Evolutionary conservation across 768 basidiomycete species (phyloP).

Genomic region (Hypholoma sublateritium): DNA sequence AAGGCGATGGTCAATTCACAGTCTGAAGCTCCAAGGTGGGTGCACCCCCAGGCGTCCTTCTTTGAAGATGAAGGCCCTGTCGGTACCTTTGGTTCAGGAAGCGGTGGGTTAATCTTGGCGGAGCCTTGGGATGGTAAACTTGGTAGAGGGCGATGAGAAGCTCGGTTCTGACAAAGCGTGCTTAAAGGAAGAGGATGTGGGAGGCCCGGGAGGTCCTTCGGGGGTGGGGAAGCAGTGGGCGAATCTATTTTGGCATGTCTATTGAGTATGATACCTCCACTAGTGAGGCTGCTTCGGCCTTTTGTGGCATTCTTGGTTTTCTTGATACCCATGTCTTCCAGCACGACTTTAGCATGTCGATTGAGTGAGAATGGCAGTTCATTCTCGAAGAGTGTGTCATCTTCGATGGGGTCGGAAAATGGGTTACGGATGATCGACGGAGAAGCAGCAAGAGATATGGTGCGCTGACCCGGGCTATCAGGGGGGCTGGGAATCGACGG

Average conservation of each 20-base stretch:
- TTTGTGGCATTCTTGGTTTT: slow-evolving; percentile 20
- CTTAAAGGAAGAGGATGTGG: slow-evolving; percentile 19
- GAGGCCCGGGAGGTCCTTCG: slow-evolving; percentile 8
- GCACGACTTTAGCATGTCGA: slow-evolving; percentile 17
- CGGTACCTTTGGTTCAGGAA: background rate
- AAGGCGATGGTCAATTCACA: slow-evolving; percentile 28
- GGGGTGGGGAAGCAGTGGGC: background rate
- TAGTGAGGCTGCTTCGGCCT: slow-evolving; percentile 7
- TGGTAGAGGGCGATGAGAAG: slow-evolving; percentile 11
- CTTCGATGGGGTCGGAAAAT: slow-evolving; percentile 21
- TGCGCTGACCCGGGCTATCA: background rate
- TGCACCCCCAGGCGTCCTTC: slow-evolving; percentile 21
- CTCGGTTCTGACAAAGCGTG: slow-evolving; percentile 14
- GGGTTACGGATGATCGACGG: background rate
- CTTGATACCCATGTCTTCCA: slow-evolving; percentile 24
- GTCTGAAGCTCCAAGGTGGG: slow-evolving; percentile 27
- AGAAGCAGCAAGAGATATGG: background rate
- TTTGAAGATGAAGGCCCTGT: slow-evolving; percentile 10
- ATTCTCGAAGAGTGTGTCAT: slow-evolving; percentile 18
- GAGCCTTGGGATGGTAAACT: slow-evolving; percentile 1
- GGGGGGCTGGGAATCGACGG: slow-evolving; percentile 14
- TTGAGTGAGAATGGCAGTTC: slow-evolving; percentile 22
- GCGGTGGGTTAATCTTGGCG: background rate
- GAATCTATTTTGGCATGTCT: slow-evolving; percentile 8
- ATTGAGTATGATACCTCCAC: slow-evolving; percentile 1